These are phyloP conservation scores for Aspergillus sp. DNA, from an alignment of 2,329 filamentous ascomycete species.

Conservation along the genomic window DNA sequence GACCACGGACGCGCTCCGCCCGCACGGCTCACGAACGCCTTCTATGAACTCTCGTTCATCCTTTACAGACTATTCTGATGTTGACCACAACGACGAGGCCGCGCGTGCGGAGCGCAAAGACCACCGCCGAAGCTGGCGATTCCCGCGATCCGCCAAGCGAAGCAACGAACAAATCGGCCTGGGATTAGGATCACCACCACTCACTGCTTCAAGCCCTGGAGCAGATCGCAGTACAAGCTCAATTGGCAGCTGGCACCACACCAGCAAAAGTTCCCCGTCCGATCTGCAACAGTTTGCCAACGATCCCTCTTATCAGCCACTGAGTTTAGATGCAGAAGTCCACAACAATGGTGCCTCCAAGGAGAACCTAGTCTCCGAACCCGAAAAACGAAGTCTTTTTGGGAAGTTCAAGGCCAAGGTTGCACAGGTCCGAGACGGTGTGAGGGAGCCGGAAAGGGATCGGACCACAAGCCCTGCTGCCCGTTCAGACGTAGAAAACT, in stretches of 20 bases:
- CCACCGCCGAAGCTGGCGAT: conserved; percentile 74
- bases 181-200: conserved; percentile 51
- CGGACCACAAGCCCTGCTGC: conserved; percentile 59
- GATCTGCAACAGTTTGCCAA: conserved; percentile 46
- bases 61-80: conserved; percentile 79
- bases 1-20: conserved; percentile 59
- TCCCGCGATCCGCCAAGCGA: conserved; percentile 60
- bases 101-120: conserved; percentile 64
- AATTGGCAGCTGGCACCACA: conserved; percentile 62
- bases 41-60: conserved; percentile 74
- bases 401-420: conserved; percentile 70
- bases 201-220: conserved; percentile 65
- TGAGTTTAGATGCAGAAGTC: conserved; percentile 46
- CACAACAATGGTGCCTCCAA: conserved; percentile 35
- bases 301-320: conserved; percentile 41
- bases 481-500: conserved; percentile 39
- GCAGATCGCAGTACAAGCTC: conserved; percentile 71
- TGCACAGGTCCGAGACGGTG: conserved; percentile 57
- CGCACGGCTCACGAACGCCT: conserved; percentile 73
- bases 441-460: conserved; percentile 59
- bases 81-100: conserved; percentile 71
- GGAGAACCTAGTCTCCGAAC: conserved; percentile 35
- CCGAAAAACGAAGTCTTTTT: conserved; percentile 64
- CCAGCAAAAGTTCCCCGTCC: conserved; percentile 51
- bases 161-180: conserved; percentile 58